Conservation (phyloP, 169 alveolate genomes). For the Plasmodium cynomolgi region DNA sequence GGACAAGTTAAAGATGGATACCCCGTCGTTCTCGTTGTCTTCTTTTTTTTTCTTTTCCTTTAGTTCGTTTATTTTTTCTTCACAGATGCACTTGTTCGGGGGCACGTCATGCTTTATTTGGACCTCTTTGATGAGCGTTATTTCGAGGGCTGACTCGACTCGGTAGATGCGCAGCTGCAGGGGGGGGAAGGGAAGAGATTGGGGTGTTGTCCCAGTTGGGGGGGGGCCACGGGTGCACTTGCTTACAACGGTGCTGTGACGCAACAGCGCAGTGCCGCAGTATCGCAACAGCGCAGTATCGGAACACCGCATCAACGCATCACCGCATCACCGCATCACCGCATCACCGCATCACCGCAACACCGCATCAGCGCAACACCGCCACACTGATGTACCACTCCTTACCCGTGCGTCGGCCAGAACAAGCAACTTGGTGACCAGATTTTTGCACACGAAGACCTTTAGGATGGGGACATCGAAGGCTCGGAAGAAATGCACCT, state of each 20-base stretch:
- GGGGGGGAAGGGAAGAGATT: neutral
- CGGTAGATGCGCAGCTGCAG: conserved; percentile 45
- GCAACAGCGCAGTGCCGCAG: too few species aligned
- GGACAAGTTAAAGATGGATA: conserved; percentile 48
- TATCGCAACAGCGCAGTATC: too few species aligned
- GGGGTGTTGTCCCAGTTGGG: neutral
- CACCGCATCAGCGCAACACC: neutral
- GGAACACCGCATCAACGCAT: too few species aligned
- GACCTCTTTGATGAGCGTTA: conserved; percentile 20
- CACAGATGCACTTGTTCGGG: conserved; percentile 60
- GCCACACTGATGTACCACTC: neutral
- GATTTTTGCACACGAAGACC: conserved; percentile 7
- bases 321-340: too few species aligned
- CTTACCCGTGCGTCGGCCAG: conserved; percentile 38
- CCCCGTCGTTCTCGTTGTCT: conserved; percentile 62
- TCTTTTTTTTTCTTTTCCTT: conserved; percentile 41
- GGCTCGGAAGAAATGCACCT: conserved; percentile 26
- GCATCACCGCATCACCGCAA: too few species aligned
- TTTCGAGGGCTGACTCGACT: neutral
- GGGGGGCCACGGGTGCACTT: neutral
- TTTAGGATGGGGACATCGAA: conserved; percentile 55
- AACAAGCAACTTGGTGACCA: conserved; percentile 12
- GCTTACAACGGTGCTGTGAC: neutral
- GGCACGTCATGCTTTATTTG: conserved; percentile 54
- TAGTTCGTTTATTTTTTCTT: conserved; percentile 37